A percentile compares a stretch with the other conserved stretches of the same genome.
Conservation (phyloP, 2,329 filamentous ascomycete species). For the Lachnellula occidentalis region DNA sequence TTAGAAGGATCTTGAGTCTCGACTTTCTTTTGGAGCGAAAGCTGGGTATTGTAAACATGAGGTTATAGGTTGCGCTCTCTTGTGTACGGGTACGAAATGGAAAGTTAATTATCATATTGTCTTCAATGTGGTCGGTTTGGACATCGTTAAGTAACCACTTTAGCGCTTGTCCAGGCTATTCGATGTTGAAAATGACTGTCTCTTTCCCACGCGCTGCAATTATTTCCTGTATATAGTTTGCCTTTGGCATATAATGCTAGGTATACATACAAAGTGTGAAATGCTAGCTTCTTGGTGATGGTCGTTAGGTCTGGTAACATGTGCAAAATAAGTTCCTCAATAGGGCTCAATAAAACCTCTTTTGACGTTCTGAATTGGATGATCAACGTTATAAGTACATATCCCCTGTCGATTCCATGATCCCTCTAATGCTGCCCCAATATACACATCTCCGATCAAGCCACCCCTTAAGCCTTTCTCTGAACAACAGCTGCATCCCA, state of each 20-base stretch:
- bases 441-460: constrained; percentile 13
- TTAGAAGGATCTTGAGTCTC: constrained; percentile 25
- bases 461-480: constrained; percentile 18
- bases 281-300: background rate
- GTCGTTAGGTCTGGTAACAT: background rate
- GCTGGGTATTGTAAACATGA: background rate
- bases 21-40: constrained; percentile 2
- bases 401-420: background rate
- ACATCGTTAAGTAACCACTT: constrained; percentile 3
- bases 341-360: background rate
- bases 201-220: constrained; percentile 2
- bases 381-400: constrained; percentile 23
- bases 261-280: background rate
- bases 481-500: constrained; percentile 61
- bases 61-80: constrained; percentile 1
- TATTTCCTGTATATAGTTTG: constrained; percentile 20
- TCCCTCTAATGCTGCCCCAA: constrained; percentile 11
- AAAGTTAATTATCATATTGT: constrained; percentile 22
- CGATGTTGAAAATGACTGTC: constrained; percentile 3
- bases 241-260: constrained; percentile 7
- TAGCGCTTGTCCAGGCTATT: constrained; percentile 1
- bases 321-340: background rate
- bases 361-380: constrained; percentile 10
- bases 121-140: constrained; percentile 6
- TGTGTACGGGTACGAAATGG: constrained; percentile 22